Evolutionary conservation across 495 filamentous ascomycete genomes (phyloP).

Genomic region (Chaetomium tenue): DNA sequence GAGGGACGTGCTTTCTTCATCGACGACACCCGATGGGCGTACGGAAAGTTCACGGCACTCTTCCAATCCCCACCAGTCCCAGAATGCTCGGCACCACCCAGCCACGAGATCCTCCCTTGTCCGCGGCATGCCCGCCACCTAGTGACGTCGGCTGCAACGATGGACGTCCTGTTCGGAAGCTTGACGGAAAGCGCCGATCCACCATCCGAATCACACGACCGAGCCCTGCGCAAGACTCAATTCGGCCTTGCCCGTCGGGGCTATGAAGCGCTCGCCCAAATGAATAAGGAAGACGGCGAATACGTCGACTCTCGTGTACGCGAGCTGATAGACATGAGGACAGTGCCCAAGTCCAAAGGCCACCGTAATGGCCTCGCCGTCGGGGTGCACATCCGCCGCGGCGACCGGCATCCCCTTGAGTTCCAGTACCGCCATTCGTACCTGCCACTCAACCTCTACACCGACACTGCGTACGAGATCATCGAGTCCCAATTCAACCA

Average conservation of each 20-base stretch:
- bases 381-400: conserved; percentile 70
- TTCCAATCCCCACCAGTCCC: conserved; percentile 61
- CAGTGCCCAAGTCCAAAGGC: conserved; percentile 38
- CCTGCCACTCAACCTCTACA: conserved; percentile 62
- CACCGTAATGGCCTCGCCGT: conserved; percentile 49
- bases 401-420: conserved; percentile 66
- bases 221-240: conserved; percentile 41
- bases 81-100: conserved; percentile 59
- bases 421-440: conserved; percentile 65
- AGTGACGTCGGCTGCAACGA: conserved; percentile 63
- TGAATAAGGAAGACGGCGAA: conserved; percentile 54
- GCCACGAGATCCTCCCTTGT: conserved; percentile 65
- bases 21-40: conserved; percentile 74
- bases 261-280: conserved; percentile 62
- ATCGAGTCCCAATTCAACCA: conserved; percentile 40
- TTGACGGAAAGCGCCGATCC: conserved; percentile 55
- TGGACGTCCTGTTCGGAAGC: conserved; percentile 55
- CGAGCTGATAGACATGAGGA: conserved; percentile 48
- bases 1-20: conserved; percentile 72
- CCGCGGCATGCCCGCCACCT: conserved; percentile 67
- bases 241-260: conserved; percentile 61
- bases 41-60: conserved; percentile 64
- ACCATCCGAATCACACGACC: conserved; percentile 41
- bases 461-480: conserved; percentile 46
- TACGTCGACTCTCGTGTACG: conserved; percentile 54